These are phyloP conservation scores for Clonostachys rosea DNA, from an alignment of 2,329 filamentous ascomycete species.

Conservation along the genomic window DNA sequence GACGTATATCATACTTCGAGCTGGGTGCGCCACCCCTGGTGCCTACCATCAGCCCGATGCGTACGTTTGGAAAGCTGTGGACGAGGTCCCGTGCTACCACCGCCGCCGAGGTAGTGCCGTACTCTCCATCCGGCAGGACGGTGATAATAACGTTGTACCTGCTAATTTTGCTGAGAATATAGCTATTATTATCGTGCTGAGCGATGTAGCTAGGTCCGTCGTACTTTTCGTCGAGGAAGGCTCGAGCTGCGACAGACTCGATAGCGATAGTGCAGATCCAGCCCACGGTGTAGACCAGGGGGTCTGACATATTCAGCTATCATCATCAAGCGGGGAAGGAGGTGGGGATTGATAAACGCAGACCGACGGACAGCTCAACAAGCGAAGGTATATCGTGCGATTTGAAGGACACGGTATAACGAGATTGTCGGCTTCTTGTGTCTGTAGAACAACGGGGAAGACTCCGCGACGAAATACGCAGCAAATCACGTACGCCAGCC, in stretches of 20 bases:
- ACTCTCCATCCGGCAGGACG: no score
- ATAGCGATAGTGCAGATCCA: slow-evolving; percentile 35
- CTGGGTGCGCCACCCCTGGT: not conserved
- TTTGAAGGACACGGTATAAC: no score
- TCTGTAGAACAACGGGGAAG: no score
- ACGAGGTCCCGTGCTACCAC: not conserved
- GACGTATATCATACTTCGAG: not conserved
- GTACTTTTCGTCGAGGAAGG: slow-evolving; percentile 31
- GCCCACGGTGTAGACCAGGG: slow-evolving; percentile 27
- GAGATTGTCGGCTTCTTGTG: no score
- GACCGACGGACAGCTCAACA: no score
- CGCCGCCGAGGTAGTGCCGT: not conserved
- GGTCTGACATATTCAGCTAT: not conserved
- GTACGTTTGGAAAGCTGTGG: not conserved
- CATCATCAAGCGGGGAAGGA: no score
- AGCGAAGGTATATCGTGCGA: no score
- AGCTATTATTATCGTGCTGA: not conserved
- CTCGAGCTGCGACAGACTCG: slow-evolving; percentile 24
- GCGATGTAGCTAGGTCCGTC: not conserved
- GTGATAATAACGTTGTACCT: not conserved
- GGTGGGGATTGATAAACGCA: no score
- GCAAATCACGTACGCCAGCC: no score
- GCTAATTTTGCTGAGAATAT: not conserved
- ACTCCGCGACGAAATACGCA: no score
- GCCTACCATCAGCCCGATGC: not conserved